A percentile compares a stretch with the other conserved stretches of the same genome.
phyloP scores from a whole-genome alignment of 2,329 filamentous ascomycete genomes.

The Venturia oleaginea region DNA sequence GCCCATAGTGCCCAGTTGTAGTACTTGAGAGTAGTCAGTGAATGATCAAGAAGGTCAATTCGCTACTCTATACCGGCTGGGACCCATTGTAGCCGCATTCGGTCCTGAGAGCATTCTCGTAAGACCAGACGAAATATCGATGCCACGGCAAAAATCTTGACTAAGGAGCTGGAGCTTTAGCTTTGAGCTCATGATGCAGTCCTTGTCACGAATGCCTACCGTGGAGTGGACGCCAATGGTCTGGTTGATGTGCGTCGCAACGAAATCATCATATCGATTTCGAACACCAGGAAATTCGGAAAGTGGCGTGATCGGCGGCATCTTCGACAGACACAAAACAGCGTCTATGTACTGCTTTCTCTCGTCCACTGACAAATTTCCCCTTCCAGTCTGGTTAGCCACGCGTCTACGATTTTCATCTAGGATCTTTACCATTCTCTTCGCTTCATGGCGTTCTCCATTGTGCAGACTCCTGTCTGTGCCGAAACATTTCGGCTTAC shows the following conservation, averaged over 20 bases:
- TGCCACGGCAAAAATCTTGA: slow-evolving; percentile 12
- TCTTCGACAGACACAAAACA: slow-evolving; percentile 8
- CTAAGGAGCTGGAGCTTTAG: neutral
- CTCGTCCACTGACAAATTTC: neutral
- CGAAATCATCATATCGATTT: slow-evolving; percentile 15
- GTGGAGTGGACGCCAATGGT: neutral
- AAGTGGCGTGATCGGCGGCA: neutral
- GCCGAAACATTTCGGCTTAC: neutral
- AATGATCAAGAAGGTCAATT: neutral
- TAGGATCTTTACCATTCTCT: slow-evolving; percentile 1
- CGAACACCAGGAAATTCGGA: slow-evolving; percentile 8
- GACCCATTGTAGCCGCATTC: slow-evolving; percentile 12
- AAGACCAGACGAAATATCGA: slow-evolving; percentile 8
- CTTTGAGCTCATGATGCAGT: neutral
- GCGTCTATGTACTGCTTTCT: slow-evolving; percentile 12
- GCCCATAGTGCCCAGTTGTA: slow-evolving; percentile 25
- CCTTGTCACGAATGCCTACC: neutral
- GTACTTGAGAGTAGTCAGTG: slow-evolving; percentile 16
- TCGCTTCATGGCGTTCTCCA: slow-evolving; percentile 2
- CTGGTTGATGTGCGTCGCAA: slow-evolving; percentile 10
- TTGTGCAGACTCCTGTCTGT: neutral
- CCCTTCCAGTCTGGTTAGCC: neutral
- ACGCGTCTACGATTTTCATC: neutral
- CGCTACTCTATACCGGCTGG: slow-evolving; percentile 2
- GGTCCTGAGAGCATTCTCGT: slow-evolving; percentile 9